A percentile compares a stretch with the other conserved stretches of the same genome.
Conservation (phyloP, 129 eudicot genomes). For the Chrysanthemum seticuspe region DNA sequence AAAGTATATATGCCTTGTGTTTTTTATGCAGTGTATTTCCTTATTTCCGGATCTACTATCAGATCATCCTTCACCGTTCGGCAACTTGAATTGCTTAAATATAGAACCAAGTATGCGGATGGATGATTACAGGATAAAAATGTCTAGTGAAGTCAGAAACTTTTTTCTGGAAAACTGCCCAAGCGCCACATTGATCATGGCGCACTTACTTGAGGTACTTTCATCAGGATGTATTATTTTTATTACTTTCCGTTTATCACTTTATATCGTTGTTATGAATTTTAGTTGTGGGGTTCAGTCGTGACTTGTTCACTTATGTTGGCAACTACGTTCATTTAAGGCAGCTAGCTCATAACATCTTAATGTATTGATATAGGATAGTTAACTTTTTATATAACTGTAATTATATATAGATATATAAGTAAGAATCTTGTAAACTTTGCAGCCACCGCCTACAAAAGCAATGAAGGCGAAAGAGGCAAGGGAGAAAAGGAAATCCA, state of each 20-base stretch:
- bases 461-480: background rate
- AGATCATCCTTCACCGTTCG: slow-evolving; percentile 15
- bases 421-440: background rate
- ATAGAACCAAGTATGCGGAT: background rate
- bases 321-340: too few species aligned
- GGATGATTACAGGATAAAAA: slow-evolving; percentile 3
- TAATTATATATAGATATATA: background rate
- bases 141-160: slow-evolving; percentile 15
- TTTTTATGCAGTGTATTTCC: slow-evolving; percentile 17
- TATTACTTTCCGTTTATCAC: too few species aligned
- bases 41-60: slow-evolving; percentile 11
- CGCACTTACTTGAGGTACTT: slow-evolving; percentile 19
- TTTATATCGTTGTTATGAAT: too few species aligned
- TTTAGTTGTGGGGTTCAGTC: too few species aligned
- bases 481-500: slow-evolving; percentile 1
- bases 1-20: background rate
- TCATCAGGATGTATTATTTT: background rate
- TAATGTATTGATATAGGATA: too few species aligned
- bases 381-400: too few species aligned
- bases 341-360: too few species aligned
- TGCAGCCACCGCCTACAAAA: background rate
- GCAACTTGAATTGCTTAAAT: slow-evolving; percentile 1
- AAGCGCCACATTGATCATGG: slow-evolving; percentile 16
- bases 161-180: slow-evolving; percentile 29
- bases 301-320: too few species aligned